phyloP scores from a whole-genome alignment of 768 basidiomycete species.

The Megacollybia marginata region DNA sequence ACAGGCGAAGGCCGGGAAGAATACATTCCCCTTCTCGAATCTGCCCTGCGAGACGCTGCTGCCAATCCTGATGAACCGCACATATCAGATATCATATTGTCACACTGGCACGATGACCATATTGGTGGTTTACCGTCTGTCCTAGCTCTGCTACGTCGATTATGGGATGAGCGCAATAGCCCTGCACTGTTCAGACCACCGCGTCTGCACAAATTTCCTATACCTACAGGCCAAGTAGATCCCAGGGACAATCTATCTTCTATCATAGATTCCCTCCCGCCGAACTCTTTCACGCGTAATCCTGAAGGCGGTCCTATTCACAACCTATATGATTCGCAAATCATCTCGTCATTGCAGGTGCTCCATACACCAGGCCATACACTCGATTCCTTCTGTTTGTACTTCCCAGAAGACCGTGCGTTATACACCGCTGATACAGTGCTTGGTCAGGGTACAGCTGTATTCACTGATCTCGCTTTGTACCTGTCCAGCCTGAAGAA shows the following conservation, averaged over 20 bases:
- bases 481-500: constrained; percentile 62
- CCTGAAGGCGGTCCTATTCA: constrained; percentile 42
- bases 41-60: constrained; percentile 36
- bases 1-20: constrained; percentile 67
- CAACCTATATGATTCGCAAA: constrained; percentile 50
- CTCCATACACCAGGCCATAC: constrained; percentile 92
- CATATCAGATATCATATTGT: constrained; percentile 85
- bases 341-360: constrained; percentile 45
- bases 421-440: constrained; percentile 91
- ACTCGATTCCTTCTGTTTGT: constrained; percentile 71
- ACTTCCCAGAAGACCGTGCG: constrained; percentile 59
- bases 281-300: constrained; percentile 38
- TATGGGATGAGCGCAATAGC: constrained; percentile 51
- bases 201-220: constrained; percentile 67
- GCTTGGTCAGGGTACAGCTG: constrained; percentile 83
- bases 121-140: constrained; percentile 69
- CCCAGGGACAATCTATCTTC: constrained; percentile 30
- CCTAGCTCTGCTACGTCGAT: constrained; percentile 50
- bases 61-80: constrained; percentile 37
- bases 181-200: constrained; percentile 52
- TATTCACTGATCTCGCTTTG: constrained; percentile 75
- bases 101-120: constrained; percentile 90
- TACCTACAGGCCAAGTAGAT: constrained; percentile 14
- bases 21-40: constrained; percentile 62
- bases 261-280: constrained; percentile 31